phyloP scores from a whole-genome alignment of 371 early-diverging fungal species.

The Mortierella sp. region DNA sequence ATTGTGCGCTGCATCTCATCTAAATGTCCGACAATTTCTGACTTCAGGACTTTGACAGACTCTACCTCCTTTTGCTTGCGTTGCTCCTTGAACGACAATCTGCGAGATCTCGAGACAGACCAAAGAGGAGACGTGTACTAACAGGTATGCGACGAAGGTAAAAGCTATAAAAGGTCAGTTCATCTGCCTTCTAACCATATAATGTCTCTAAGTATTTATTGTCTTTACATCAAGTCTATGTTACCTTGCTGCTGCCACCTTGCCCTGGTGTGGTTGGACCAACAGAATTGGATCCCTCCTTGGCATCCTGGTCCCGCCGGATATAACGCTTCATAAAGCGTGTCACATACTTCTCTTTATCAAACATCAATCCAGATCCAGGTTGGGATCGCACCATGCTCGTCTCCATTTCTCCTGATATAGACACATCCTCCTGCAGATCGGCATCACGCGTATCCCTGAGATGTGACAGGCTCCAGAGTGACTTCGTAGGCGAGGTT shows the following conservation, averaged over 20 bases:
- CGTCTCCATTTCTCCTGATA: not conserved
- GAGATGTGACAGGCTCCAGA: constrained; percentile 44
- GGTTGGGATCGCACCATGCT: not conserved
- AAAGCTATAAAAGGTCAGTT: not conserved
- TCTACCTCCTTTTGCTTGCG: not conserved
- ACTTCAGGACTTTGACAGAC: constrained; percentile 4
- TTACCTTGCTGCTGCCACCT: constrained; percentile 35
- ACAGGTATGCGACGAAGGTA: not conserved
- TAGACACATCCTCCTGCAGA: not conserved
- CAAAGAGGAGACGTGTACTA: constrained; percentile 42
- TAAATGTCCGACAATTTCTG: constrained; percentile 30
- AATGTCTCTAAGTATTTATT: not conserved
- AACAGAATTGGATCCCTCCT: not conserved
- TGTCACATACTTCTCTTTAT: constrained; percentile 32
- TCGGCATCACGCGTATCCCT: constrained; percentile 25
- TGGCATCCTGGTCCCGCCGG: not conserved
- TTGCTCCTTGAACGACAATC: constrained; percentile 24
- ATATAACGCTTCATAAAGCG: constrained; percentile 41
- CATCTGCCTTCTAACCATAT: not conserved
- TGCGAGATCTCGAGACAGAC: constrained; percentile 28
- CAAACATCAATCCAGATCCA: not conserved
- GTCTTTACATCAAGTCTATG: constrained; percentile 15
- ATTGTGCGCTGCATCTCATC: constrained; percentile 31
- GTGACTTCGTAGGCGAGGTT: constrained; percentile 20
- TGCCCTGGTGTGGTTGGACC: not conserved